Evolutionary conservation across 805 yeast genomes (phyloP).

Genomic region (Monosporozyma solicola): DNA sequence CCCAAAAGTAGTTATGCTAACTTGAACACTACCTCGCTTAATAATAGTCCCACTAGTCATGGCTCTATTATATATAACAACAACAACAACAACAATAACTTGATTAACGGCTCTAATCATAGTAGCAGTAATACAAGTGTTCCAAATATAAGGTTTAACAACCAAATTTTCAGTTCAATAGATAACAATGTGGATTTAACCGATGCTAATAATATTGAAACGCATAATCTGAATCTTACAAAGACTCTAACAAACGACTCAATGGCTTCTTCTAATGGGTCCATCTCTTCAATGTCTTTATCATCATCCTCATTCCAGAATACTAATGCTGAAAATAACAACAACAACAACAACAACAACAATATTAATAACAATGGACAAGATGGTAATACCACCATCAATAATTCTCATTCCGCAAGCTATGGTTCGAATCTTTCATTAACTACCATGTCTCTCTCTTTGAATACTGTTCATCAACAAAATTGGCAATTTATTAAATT

Average conservation of each 20-base stretch:
- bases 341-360: not conserved
- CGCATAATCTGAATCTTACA: not conserved
- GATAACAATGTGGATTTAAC: not conserved
- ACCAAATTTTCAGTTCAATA: slow-evolving; percentile 1
- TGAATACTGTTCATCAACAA: slow-evolving; percentile 20
- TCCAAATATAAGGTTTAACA: not conserved
- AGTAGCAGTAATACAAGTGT: not conserved
- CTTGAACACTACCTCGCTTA: not conserved
- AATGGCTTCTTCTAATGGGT: slow-evolving; percentile 5
- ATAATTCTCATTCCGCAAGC: not conserved
- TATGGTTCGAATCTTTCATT: not conserved
- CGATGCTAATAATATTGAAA: not conserved
- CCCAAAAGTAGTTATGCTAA: not conserved
- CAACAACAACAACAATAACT: not conserved
- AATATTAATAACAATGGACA: not conserved
- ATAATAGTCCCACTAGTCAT: slow-evolving; percentile 1
- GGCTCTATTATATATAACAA: not conserved
- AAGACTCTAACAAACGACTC: slow-evolving; percentile 7
- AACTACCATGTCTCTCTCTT: slow-evolving; percentile 22
- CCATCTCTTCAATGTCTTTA: slow-evolving; percentile 7
- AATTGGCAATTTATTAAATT: slow-evolving; percentile 68
- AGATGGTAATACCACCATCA: not conserved
- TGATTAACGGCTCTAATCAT: not conserved
- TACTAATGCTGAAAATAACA: not conserved
- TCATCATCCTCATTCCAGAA: not conserved